Base-by-base conservation (phyloP, 139 green algal genomes). In the Chlamydomonas sp. region DNA sequence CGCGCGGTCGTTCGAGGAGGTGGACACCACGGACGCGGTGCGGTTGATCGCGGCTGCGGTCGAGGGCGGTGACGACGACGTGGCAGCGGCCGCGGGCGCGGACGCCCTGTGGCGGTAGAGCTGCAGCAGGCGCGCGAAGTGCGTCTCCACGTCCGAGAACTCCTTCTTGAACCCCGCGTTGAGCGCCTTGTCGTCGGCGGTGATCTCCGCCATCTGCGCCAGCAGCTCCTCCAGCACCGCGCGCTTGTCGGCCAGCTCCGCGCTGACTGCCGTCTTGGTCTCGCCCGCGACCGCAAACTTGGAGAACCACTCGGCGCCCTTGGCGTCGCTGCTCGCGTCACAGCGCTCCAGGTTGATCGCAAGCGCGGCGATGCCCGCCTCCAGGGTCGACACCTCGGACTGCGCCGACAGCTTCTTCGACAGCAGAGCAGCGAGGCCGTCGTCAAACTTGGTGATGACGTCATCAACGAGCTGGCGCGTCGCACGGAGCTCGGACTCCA, bases 101-200 rank as follows among this genome's bases (percentile, higher is more conserved):
- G n/a, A n/a, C n/a, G n/a, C 38, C 28, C 76, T 43, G 35, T 35
- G 37, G 35, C 72, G 62, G 69, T 83, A 83, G 47, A 83, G 49
- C 33, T 83, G 77, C 65, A 71, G 65, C 58, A 83, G 60, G 30
- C 60, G 58, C 30, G 48, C 43, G 48, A 70, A 72, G 58, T 59
- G 34, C 2, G 58, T 16, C 34, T 83, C 72, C 1, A 70, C 49
- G 28, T 83, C 77, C 1, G 50, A 48, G 60, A 83, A 83, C 69
- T 83, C 77, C 65, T 74, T 67, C 33, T 75, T 77, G 65, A 83
- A 75, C 58, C 77, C 79, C 2, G 62, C 65, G 49, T 83, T 69
- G 58, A 83, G 58, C 37, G 31, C 30, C 33, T 74, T 75, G 28
- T 83, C 73, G 60, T 83, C 72, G 3, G 50, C 47, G 0, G 24